These are phyloP conservation scores for Talaromyces sp. DNA, from an alignment of 2,329 filamentous ascomycete species.

Conservation along the genomic window DNA sequence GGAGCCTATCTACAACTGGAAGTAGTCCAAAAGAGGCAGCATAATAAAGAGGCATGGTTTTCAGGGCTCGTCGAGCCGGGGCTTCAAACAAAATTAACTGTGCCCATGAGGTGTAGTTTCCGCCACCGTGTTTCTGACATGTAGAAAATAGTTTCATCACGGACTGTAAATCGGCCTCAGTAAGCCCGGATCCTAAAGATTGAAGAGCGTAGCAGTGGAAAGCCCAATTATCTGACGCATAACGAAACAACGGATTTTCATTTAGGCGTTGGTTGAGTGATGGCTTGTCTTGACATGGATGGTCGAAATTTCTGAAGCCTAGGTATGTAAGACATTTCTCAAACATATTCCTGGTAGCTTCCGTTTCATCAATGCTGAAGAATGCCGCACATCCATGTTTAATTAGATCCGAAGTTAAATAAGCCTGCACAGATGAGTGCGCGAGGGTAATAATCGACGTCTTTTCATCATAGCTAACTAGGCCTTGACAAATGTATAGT, in stretches of 20 bases:
- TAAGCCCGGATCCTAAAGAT: not conserved
- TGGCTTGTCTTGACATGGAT: not conserved
- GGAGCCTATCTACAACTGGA: not conserved
- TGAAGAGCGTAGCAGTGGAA: not conserved
- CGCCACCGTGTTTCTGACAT: not conserved
- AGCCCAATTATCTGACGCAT: not conserved
- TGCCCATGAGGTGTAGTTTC: not conserved
- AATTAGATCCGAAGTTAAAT: not conserved
- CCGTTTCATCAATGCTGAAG: not conserved
- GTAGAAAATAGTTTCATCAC: not conserved
- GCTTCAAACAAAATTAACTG: not conserved
- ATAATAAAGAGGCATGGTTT: not conserved
- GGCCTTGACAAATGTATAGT: not conserved
- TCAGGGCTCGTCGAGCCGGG: not conserved
- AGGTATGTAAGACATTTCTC: not conserved
- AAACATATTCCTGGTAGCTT: not conserved
- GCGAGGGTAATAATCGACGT: not conserved
- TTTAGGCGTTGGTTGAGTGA: not conserved
- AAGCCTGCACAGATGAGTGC: not conserved
- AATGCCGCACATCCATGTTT: not conserved
- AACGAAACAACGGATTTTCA: not conserved
- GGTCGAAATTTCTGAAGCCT: not conserved
- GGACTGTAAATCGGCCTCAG: not conserved
- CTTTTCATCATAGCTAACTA: not conserved
- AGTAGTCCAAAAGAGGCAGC: not conserved